Evolutionary conservation across 176 grass and related monocot species (phyloP).

Genomic region (Carex parvula): DNA sequence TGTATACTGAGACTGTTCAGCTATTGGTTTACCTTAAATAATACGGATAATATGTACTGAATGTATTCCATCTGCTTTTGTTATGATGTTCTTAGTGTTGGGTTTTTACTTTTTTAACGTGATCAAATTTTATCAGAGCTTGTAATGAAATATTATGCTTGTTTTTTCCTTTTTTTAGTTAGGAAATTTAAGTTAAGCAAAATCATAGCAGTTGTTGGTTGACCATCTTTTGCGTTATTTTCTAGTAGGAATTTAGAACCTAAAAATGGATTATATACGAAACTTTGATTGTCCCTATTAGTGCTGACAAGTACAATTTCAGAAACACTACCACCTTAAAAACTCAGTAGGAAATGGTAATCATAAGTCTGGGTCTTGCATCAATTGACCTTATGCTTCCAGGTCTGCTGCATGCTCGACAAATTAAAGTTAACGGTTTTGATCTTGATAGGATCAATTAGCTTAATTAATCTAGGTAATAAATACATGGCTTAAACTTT

Average conservation of each 20-base stretch:
- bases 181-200: not conserved
- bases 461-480: not conserved
- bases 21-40: not conserved
- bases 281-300: not conserved
- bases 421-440: not conserved
- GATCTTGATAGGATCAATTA: not conserved
- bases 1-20: not conserved
- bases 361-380: not conserved
- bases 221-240: not conserved
- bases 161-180: not conserved
- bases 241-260: not conserved
- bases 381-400: not conserved
- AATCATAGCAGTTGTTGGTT: not conserved
- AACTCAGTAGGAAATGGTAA: not conserved
- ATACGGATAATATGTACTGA: not conserved
- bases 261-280: not conserved
- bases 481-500: not conserved
- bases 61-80: not conserved
- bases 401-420: not conserved
- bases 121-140: not conserved
- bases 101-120: not conserved
- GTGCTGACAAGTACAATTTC: not conserved
- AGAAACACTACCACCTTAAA: not conserved
- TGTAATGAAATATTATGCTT: not conserved
- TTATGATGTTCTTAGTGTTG: not conserved